Evolutionary conservation across 2,329 filamentous ascomycete genomes (phyloP).

Genomic region (Fusarium chaquense): DNA sequence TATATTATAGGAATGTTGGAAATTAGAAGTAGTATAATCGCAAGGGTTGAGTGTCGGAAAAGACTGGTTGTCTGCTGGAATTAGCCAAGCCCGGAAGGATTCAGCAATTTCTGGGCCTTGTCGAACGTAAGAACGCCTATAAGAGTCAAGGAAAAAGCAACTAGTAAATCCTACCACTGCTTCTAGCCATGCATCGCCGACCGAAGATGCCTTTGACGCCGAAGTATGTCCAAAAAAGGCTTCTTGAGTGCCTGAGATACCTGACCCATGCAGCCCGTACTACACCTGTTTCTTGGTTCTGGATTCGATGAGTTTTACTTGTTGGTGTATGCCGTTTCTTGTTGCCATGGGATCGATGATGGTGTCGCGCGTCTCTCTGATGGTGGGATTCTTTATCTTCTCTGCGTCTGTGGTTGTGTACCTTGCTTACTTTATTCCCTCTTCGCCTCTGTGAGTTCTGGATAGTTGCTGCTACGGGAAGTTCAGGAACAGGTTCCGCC

Average conservation of each 20-base stretch:
- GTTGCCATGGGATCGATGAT: not conserved
- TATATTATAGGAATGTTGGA: not conserved
- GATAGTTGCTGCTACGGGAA: too few relatives aligned
- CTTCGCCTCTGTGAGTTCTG: not conserved
- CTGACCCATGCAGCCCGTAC: not conserved
- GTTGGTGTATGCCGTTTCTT: not conserved
- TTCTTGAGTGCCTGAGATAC: not conserved
- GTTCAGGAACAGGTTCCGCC: too few relatives aligned
- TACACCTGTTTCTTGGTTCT: not conserved
- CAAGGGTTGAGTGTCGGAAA: not conserved
- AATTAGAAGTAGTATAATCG: fast-evolving
- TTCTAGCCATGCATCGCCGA: not conserved
- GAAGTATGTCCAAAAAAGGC: fast-evolving
- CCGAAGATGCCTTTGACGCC: fast-evolving
- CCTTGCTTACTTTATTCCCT: not conserved
- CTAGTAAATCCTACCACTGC: not conserved
- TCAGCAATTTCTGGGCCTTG: not conserved
- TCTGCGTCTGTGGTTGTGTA: not conserved
- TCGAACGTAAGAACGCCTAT: not conserved
- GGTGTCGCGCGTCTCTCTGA: not conserved
- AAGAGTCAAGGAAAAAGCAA: not conserved
- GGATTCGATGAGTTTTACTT: too few relatives aligned
- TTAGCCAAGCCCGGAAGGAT: fast-evolving
- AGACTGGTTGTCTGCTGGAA: not conserved
- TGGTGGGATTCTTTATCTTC: too few relatives aligned